phyloP scores from a whole-genome alignment of 345 rosid species.

The Salix arbutifolia region DNA sequence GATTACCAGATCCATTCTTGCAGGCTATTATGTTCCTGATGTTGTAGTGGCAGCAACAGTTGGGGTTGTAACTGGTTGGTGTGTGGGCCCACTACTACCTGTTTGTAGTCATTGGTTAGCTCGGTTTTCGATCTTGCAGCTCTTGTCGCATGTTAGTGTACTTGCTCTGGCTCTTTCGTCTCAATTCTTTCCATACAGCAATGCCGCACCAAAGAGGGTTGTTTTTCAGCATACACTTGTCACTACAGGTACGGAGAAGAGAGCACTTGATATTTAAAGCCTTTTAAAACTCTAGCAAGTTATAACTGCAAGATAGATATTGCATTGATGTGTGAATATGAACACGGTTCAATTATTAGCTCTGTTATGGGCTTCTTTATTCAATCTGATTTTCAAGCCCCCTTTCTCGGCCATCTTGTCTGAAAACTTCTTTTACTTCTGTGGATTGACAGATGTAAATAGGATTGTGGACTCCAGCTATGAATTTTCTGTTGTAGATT shows the following conservation, averaged over 20 bases:
- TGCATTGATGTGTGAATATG: background rate
- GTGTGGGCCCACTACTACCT: constrained; percentile 79
- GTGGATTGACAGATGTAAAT: constrained; percentile 54
- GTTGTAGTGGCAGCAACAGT: constrained; percentile 58
- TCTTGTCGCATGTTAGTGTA: constrained; percentile 63
- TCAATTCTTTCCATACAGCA: constrained; percentile 88
- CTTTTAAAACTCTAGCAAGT: background rate
- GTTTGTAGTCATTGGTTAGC: constrained; percentile 76
- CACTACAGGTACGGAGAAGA: constrained; percentile 57
- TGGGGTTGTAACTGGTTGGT: constrained; percentile 74
- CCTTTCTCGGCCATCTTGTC: background rate
- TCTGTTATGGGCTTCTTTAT: background rate
- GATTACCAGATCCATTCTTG: constrained; percentile 23
- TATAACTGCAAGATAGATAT: background rate
- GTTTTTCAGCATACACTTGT: constrained; percentile 72
- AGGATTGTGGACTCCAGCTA: constrained; percentile 57
- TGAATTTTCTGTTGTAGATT: constrained; percentile 71
- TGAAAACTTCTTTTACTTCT: constrained; percentile 1
- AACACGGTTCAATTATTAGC: background rate
- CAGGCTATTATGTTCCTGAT: constrained; percentile 79
- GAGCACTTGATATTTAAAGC: background rate
- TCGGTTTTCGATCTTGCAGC: constrained; percentile 59
- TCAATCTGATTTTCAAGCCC: background rate
- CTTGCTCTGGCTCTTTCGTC: constrained; percentile 79
- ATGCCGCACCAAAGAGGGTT: constrained; percentile 82